These are phyloP conservation scores for Cercospora sp. DNA, from an alignment of 2,329 filamentous ascomycete species.

Conservation along the genomic window DNA sequence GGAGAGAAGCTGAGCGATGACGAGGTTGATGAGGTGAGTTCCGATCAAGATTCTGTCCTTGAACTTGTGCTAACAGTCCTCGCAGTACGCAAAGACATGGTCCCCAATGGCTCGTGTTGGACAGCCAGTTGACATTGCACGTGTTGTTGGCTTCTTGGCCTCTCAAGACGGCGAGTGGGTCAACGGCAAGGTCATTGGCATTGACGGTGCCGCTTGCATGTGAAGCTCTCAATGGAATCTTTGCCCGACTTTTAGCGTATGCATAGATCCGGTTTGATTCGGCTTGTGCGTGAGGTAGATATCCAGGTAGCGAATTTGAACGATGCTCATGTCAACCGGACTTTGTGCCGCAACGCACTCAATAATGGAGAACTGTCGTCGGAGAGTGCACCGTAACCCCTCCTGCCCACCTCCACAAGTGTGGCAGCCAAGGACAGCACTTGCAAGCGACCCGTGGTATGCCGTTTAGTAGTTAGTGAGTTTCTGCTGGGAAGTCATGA, in stretches of 20 bases:
- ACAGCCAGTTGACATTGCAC: constrained; percentile 67
- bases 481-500: constrained; percentile 4
- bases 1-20: constrained; percentile 58
- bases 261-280: background rate
- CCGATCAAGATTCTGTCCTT: background rate
- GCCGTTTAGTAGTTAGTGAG: background rate
- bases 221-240: constrained; percentile 26
- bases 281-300: background rate
- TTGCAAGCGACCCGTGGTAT: constrained; percentile 1
- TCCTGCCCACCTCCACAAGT: background rate
- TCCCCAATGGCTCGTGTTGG: constrained; percentile 65
- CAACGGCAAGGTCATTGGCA: constrained; percentile 56
- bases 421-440: background rate
- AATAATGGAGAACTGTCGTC: background rate
- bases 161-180: constrained; percentile 59
- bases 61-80: constrained; percentile 17
- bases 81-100: constrained; percentile 62
- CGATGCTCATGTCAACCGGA: background rate
- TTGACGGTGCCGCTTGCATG: constrained; percentile 46
- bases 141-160: constrained; percentile 62
- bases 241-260: constrained; percentile 1
- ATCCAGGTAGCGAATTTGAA: background rate
- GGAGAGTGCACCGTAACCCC: background rate
- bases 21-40: constrained; percentile 54
- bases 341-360: background rate